phyloP scores from a whole-genome alignment of 1,284 basidiomycete species.

The Leccinum huronense region DNA sequence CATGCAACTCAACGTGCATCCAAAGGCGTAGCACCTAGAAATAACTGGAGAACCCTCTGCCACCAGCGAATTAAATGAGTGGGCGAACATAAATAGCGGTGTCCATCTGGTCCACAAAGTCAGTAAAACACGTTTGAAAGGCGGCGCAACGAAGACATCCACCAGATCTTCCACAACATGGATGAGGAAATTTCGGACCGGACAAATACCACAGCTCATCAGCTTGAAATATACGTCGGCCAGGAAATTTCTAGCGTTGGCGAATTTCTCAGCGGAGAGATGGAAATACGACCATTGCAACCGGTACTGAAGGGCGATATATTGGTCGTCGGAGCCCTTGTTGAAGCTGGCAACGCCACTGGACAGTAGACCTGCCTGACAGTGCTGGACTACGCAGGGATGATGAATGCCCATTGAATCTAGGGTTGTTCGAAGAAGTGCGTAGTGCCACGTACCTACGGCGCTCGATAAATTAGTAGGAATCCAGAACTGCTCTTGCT shows the following conservation, averaged over 20 bases:
- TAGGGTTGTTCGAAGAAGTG: neutral
- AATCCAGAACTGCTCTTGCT: conserved; percentile 4
- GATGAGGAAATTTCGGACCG: neutral
- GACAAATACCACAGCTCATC: neutral
- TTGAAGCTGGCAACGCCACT: conserved; percentile 8
- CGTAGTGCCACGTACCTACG: neutral
- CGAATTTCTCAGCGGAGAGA: conserved; percentile 1
- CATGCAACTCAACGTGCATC: neutral
- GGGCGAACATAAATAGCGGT: neutral
- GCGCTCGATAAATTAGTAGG: conserved; percentile 1
- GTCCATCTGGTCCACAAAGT: neutral
- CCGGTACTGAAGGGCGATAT: neutral
- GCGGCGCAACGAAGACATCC: neutral
- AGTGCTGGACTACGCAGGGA: conserved; percentile 6
- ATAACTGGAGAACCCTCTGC: conserved; percentile 2
- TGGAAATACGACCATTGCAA: neutral
- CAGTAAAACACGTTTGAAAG: neutral
- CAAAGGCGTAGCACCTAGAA: conserved; percentile 2
- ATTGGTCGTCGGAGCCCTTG: neutral
- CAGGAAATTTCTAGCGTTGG: neutral
- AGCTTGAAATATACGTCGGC: neutral
- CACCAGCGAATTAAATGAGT: conserved; percentile 8
- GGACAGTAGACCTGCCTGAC: conserved; percentile 3
- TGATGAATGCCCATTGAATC: conserved; percentile 1
- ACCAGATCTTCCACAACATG: neutral